Conservation (phyloP, 495 filamentous ascomycete genomes). For the Parmelia sp. region DNA sequence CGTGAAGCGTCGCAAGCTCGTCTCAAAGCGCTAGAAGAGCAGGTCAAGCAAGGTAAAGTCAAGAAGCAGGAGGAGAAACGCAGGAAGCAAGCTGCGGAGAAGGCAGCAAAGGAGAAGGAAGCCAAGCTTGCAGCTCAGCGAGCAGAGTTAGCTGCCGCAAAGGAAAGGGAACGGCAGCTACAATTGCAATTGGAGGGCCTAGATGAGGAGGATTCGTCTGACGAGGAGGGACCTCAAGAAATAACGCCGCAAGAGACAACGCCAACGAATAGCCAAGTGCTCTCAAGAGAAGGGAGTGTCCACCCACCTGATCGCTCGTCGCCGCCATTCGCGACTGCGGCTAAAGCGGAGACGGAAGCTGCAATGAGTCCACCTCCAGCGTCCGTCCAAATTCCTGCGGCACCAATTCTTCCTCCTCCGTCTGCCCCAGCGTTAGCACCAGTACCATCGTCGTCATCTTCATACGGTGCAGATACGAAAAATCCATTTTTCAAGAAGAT, state of each 20-base stretch:
- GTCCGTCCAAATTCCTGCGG: constrained; percentile 26
- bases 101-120: constrained; percentile 85
- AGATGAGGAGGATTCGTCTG: constrained; percentile 71
- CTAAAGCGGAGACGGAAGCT: constrained; percentile 37
- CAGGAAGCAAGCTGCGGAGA: constrained; percentile 77
- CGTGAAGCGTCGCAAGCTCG: constrained; percentile 75
- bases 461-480: constrained; percentile 43
- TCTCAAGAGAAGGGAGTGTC: constrained; percentile 41
- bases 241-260: constrained; percentile 79
- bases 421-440: constrained; percentile 22
- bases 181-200: constrained; percentile 80
- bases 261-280: constrained; percentile 60
- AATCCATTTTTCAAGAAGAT: constrained; percentile 73
- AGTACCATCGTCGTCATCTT: constrained; percentile 31
- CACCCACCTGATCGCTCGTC: constrained; percentile 44
- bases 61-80: constrained; percentile 95
- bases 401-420: constrained; percentile 29
- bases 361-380: constrained; percentile 24
- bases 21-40: constrained; percentile 83
- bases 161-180: constrained; percentile 79
- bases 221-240: constrained; percentile 78
- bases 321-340: constrained; percentile 37
- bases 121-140: constrained; percentile 74
- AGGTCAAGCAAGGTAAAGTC: constrained; percentile 89
- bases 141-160: constrained; percentile 86